Evolutionary conservation across 176 grass and related monocot species (phyloP), one percentile per base, ranked within the genome.

Genomic region (Paspalum notatum): DNA sequence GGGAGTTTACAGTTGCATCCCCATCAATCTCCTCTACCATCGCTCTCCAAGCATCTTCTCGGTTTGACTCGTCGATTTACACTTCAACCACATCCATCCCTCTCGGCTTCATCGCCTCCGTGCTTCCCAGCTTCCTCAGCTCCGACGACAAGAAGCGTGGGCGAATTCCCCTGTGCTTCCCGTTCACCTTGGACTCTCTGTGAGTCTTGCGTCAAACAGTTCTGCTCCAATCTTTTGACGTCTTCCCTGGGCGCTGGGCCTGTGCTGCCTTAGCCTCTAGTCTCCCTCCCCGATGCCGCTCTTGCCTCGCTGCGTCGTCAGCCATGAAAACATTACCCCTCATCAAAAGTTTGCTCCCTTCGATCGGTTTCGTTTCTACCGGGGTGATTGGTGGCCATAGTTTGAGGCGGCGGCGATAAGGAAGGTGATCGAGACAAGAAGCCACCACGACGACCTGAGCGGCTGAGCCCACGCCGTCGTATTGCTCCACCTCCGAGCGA

Each of bases 11-110:
- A 60, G 76, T 13, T 43, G n/a, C 75, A 42, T 42, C 17, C 51
- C 10, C 62, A 48, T 49, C 58, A 8, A 14, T 79, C 66, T 79
- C 67, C 86, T 52, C 75, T 60, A 51, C 75, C 43, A 57, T 87
- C 72, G 49, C 75, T 67, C 60, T 80, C 80, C 14, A 21, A 73
- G 88, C 46, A 45, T 68, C 66, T 75, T n/a, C n/a, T 75, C 22
- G 20, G 12, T 87, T 90, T 90, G 80, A 90, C 85, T 75, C 56
- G 5, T 26, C 11, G n/a, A 85, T 58, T 12, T 2, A 43, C 12
- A 2, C 74, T 58, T 47, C 41, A 86, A 16, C 43, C 5, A 25
- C 76, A 14, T 27, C 66, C 60, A 39, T 48, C 69, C 5, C 14
- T 51, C n/a, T 54, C 17, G 17, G 7, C 52, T 76, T 60, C 55